Evolutionary conservation across 2,329 filamentous ascomycete species (phyloP).

Genomic region (Ustulina deusta): DNA sequence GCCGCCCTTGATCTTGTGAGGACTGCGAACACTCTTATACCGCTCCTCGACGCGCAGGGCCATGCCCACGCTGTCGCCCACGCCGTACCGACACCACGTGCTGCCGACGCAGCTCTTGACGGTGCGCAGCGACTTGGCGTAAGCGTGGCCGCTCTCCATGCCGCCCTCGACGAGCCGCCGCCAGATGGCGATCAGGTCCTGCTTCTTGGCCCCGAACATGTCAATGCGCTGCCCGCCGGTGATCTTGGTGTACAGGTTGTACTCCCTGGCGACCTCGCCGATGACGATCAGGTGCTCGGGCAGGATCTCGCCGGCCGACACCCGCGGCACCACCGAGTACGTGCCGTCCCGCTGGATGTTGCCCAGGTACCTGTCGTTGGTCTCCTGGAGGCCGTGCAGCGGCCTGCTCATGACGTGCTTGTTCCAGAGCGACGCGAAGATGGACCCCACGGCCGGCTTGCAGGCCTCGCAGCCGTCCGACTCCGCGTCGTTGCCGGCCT

Average conservation of each 20-base stretch:
- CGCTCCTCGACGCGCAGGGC: slow-evolving; percentile 87
- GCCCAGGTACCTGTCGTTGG: slow-evolving; percentile 87
- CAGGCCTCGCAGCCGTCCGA: slow-evolving; percentile 89
- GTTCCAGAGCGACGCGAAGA: slow-evolving; percentile 86
- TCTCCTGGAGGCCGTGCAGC: slow-evolving; percentile 83
- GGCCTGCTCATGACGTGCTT: slow-evolving; percentile 80
- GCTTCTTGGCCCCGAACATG: slow-evolving; percentile 90
- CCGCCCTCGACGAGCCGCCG: slow-evolving; percentile 81
- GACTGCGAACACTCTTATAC: slow-evolving; percentile 89
- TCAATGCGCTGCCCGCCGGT: slow-evolving; percentile 93
- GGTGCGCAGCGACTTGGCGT: slow-evolving; percentile 87
- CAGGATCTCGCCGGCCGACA: slow-evolving; percentile 88
- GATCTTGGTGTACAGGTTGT: slow-evolving; percentile 88
- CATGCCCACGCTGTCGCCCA: slow-evolving; percentile 92
- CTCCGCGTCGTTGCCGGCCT: slow-evolving; percentile 76
- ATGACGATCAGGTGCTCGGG: slow-evolving; percentile 87
- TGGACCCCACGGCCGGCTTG: slow-evolving; percentile 84
- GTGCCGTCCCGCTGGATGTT: slow-evolving; percentile 95
- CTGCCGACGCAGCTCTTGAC: slow-evolving; percentile 94
- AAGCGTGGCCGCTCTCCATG: slow-evolving; percentile 91
- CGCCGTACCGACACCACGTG: slow-evolving; percentile 90
- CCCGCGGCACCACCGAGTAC: slow-evolving; percentile 86
- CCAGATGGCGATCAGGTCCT: slow-evolving; percentile 88
- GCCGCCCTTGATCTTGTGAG: slow-evolving; percentile 92
- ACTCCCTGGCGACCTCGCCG: slow-evolving; percentile 86